These are phyloP conservation scores for Neocallimastix lanati DNA, from an alignment of 192 early-diverging fungal genomes.

Conservation along the genomic window DNA sequence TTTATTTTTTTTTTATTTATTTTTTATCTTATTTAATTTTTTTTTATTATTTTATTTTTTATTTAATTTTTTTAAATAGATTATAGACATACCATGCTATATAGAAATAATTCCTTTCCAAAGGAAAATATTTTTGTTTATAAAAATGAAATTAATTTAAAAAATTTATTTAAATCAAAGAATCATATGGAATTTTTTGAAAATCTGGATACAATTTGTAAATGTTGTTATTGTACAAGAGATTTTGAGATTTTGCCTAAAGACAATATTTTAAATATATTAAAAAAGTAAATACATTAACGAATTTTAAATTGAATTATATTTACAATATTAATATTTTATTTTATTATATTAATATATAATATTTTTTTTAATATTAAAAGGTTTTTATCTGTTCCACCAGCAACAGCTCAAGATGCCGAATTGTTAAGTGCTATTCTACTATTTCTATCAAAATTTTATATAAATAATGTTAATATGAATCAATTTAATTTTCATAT, in stretches of 20 bases:
- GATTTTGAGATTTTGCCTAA: not conserved
- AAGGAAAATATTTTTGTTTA: not conserved
- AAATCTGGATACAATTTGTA: not conserved
- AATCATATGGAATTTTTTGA: not conserved
- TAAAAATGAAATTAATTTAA: not conserved
- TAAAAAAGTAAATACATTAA: not conserved
- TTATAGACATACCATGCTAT: not conserved
- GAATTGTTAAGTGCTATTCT: not conserved
- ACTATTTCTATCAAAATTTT: not conserved
- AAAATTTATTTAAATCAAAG: not conserved
- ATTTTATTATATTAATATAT: not conserved
- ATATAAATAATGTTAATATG: not conserved
- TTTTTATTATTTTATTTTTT: too few relatives aligned
- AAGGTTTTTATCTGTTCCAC: not conserved
- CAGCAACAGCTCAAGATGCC: not conserved
- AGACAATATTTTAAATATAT: not conserved
- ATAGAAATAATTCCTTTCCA: not conserved
- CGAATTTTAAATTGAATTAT: too few relatives aligned
- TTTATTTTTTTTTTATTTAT: too few relatives aligned
- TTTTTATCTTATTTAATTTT: too few relatives aligned
- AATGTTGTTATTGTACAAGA: not conserved
- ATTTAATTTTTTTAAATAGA: too few relatives aligned
- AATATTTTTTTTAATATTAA: too few relatives aligned
- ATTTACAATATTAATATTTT: too few relatives aligned
- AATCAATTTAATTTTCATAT: not conserved